A percentile compares a stretch with the other conserved stretches of the same genome.
phyloP scores from a whole-genome alignment of 768 basidiomycete species.

The Mycena filopes region DNA sequence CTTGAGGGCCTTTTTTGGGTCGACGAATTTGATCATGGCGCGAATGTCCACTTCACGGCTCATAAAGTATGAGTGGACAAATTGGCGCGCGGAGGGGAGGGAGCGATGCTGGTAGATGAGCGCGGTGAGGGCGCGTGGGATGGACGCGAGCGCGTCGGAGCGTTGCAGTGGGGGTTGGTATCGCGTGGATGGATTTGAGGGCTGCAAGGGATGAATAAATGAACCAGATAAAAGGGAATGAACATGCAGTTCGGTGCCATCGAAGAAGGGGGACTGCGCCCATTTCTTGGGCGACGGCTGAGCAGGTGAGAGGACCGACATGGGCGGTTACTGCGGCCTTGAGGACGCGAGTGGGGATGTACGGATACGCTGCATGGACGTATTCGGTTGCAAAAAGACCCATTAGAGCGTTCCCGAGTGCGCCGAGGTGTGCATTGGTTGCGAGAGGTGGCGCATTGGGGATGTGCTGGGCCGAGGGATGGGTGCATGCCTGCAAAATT shows the following conservation, averaged over 20 bases:
- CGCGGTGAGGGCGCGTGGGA: conserved; percentile 88
- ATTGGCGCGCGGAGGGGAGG: conserved; percentile 85
- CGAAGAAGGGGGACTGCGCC: conserved; percentile 81
- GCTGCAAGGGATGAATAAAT: conserved; percentile 11
- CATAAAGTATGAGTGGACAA: conserved; percentile 91
- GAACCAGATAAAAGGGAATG: neutral
- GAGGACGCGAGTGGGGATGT: conserved; percentile 90
- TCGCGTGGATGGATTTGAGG: conserved; percentile 60
- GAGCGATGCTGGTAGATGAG: conserved; percentile 91
- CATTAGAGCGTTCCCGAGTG: conserved; percentile 87
- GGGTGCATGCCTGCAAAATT: conserved; percentile 82
- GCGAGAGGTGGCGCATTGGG: conserved; percentile 63
- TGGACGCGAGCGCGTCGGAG: conserved; percentile 89
- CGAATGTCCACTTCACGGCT: conserved; percentile 85
- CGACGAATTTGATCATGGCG: conserved; percentile 80
- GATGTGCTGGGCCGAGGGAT: conserved; percentile 71
- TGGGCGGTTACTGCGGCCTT: conserved; percentile 94
- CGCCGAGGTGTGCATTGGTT: conserved; percentile 80
- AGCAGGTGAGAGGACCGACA: conserved; percentile 87
- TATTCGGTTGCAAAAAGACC: conserved; percentile 92
- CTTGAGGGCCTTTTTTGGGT: conserved; percentile 82
- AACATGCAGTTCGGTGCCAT: conserved; percentile 82
- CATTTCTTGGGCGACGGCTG: conserved; percentile 87
- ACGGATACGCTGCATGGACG: conserved; percentile 82
- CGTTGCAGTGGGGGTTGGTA: conserved; percentile 65